These are phyloP conservation scores for Talaromyces trachyspermus DNA, from an alignment of 495 filamentous ascomycete species.

Conservation along the genomic window DNA sequence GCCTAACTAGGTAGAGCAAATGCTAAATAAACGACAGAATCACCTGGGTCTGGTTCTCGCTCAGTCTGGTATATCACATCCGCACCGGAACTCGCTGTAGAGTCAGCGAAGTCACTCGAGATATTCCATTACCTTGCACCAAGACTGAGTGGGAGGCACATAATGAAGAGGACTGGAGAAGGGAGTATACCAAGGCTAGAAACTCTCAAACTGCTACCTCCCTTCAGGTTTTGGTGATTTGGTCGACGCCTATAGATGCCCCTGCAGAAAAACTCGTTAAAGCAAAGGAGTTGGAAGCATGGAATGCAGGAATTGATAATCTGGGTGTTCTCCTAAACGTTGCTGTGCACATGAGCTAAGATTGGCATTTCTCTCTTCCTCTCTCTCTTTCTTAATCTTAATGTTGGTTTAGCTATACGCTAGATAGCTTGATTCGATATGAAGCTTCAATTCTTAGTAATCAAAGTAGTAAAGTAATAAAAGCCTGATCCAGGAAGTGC, in stretches of 20 bases:
- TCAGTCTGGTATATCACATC: slow-evolving; percentile 5
- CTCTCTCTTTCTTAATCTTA: too few species aligned
- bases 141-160: slow-evolving; percentile 8
- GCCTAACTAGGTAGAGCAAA: not conserved
- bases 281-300: slow-evolving; percentile 3
- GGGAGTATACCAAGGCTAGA: not conserved
- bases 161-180: slow-evolving; percentile 3
- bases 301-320: slow-evolving; percentile 10
- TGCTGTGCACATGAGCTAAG: not conserved
- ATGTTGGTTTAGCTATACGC: too few species aligned
- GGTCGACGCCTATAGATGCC: not conserved
- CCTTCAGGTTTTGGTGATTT: not conserved
- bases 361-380: too few species aligned
- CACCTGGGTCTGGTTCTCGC: slow-evolving; percentile 7
- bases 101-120: not conserved
- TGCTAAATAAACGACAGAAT: slow-evolving; percentile 1
- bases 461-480: too few species aligned
- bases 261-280: not conserved
- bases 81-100: not conserved
- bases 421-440: too few species aligned
- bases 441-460: too few species aligned
- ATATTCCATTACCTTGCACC: not conserved
- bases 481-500: too few species aligned
- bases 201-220: slow-evolving; percentile 1
- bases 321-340: slow-evolving; percentile 5